Percentiles rank a stretch among this genome's conserved stretches.
Evolutionary conservation across 768 basidiomycete genomes (phyloP).

Genomic region (Mycena kentingensis): DNA sequence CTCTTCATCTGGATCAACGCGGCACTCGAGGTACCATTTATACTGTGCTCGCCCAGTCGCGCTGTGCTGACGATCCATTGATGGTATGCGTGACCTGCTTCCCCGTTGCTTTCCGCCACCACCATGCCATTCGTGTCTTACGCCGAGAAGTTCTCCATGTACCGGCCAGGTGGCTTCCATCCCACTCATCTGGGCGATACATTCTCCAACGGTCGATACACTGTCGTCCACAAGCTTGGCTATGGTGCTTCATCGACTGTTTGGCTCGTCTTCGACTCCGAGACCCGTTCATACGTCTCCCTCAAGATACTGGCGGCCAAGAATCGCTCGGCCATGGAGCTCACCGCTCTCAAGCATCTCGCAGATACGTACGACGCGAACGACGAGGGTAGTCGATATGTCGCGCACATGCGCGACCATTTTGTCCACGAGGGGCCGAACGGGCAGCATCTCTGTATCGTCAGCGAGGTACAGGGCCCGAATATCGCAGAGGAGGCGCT

Average conservation of each 20-base stretch:
- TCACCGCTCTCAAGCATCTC: background rate
- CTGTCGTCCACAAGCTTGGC: slow-evolving; percentile 52
- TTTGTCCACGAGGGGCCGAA: slow-evolving; percentile 78
- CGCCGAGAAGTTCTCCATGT: slow-evolving; percentile 49
- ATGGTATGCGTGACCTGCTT: too few species aligned
- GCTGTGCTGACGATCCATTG: too few species aligned
- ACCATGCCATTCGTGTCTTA: too few species aligned
- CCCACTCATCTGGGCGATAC: slow-evolving; percentile 52
- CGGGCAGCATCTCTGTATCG: slow-evolving; percentile 80
- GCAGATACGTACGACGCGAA: background rate
- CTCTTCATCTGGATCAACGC: too few species aligned
- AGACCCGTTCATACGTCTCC: too few species aligned
- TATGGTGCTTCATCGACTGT: slow-evolving; percentile 42
- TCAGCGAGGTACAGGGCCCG: slow-evolving; percentile 79
- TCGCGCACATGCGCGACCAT: slow-evolving; percentile 75
- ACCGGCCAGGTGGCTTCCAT: slow-evolving; percentile 53
- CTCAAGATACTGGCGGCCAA: too few species aligned
- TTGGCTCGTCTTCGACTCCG: slow-evolving; percentile 45
- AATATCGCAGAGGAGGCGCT: slow-evolving; percentile 61
- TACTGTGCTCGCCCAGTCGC: too few species aligned
- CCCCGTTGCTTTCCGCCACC: too few species aligned
- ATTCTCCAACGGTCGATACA: slow-evolving; percentile 49
- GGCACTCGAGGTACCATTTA: too few species aligned
- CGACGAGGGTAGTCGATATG: slow-evolving; percentile 43
- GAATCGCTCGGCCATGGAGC: too few species aligned